A percentile compares a stretch with the other conserved stretches of the same genome.
Conservation (phyloP, 805 yeast genomes). For the Teunomyces cretensis region DNA sequence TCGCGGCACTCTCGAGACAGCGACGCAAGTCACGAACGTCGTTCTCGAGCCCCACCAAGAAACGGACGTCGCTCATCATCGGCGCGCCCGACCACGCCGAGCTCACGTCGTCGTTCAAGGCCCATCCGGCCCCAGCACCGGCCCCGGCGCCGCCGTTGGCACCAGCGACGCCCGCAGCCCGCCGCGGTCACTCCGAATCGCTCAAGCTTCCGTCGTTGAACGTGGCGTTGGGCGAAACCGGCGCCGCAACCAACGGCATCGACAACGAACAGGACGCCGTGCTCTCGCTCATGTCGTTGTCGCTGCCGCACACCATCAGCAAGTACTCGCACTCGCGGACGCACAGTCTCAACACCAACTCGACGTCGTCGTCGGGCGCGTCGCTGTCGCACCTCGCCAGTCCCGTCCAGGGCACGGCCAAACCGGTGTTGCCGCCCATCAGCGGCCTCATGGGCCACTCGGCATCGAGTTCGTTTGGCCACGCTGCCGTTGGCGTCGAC, state of each 20-base stretch:
- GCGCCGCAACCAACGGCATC: slow-evolving; percentile 11
- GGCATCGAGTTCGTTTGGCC: no score
- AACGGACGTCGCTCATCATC: slow-evolving; percentile 5
- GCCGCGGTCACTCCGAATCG: not conserved
- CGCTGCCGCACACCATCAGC: slow-evolving; percentile 45
- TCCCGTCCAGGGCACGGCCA: slow-evolving; percentile 6
- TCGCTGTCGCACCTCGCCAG: slow-evolving; percentile 8
- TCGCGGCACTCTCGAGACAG: slow-evolving; percentile 39
- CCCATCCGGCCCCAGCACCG: not conserved
- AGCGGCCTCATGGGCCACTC: not conserved
- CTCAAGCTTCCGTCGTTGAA: slow-evolving; percentile 30
- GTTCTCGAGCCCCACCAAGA: slow-evolving; percentile 11
- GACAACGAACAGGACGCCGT: slow-evolving; percentile 55
- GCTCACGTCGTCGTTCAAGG: not conserved
- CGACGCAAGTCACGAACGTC: slow-evolving; percentile 24
- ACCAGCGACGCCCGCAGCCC: not conserved
- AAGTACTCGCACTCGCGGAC: slow-evolving; percentile 18
- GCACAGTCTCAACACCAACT: slow-evolving; percentile 9
- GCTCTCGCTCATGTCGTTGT: slow-evolving; percentile 52
- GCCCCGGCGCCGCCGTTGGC: not conserved
- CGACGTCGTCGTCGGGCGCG: slow-evolving; percentile 8
- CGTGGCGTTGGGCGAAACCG: slow-evolving; percentile 16
- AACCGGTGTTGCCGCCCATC: slow-evolving; percentile 9
- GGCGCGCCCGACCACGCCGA: slow-evolving; percentile 2
- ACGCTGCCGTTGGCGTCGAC: slow-evolving; percentile 4